Evolutionary conservation across 1,284 basidiomycete species (phyloP).

Genomic region (Ceratobasidium sp.): DNA sequence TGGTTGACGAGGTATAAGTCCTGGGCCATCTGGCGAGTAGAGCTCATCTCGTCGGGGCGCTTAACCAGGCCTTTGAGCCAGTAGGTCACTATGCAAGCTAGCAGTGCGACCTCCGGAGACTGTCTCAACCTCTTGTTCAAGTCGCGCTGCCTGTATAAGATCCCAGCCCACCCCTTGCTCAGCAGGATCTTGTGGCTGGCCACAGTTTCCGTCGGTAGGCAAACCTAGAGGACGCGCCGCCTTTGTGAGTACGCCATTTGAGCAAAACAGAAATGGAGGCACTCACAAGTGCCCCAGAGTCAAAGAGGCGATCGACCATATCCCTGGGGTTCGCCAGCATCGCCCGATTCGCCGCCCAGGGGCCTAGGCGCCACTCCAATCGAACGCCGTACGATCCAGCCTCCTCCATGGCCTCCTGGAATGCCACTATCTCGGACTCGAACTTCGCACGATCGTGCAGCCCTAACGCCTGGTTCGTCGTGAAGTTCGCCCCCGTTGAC

Average conservation of each 20-base stretch:
- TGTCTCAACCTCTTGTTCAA: neutral
- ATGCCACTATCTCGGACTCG: neutral
- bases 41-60: constrained; percentile 27
- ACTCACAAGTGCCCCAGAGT: no score
- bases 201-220: neutral
- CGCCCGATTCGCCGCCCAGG: neutral
- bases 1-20: neutral
- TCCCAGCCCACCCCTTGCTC: neutral
- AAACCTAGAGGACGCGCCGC: neutral
- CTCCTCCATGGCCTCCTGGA: neutral
- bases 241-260: neutral
- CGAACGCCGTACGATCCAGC: neutral
- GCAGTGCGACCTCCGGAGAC: neutral
- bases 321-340: neutral
- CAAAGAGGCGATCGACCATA: neutral
- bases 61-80: constrained; percentile 1
- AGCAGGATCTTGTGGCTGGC: neutral
- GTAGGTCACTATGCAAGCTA: neutral
- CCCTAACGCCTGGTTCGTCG: neutral
- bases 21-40: neutral
- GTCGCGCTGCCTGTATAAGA: neutral
- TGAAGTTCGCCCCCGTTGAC: constrained; percentile 10
- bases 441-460: neutral
- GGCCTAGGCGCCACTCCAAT: neutral
- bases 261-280: neutral